A percentile compares a stretch with the other conserved stretches of the same genome.
Conservation (phyloP, 805 yeast genomes). For the Brettanomyces bruxellensis region DNA sequence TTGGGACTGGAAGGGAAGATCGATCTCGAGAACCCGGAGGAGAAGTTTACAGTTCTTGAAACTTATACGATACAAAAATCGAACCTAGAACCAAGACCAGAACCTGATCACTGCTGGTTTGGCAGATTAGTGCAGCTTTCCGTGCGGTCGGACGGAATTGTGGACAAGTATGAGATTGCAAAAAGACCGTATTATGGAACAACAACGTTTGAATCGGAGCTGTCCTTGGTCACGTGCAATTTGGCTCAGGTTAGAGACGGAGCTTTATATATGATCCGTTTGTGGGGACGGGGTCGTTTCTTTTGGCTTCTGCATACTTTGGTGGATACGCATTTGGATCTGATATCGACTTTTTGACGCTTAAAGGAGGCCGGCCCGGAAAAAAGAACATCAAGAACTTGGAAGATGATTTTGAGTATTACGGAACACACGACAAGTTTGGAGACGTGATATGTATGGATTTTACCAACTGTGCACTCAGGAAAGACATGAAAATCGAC, state of each 20-base stretch:
- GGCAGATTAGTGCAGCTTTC: slow-evolving; percentile 63
- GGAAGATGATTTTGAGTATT: slow-evolving; percentile 67
- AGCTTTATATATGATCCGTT: slow-evolving; percentile 85
- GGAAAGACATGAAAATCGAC: slow-evolving; percentile 56
- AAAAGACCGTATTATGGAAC: slow-evolving; percentile 88
- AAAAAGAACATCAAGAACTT: slow-evolving; percentile 12
- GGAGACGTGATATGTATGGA: slow-evolving; percentile 86
- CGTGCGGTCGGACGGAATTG: slow-evolving; percentile 48
- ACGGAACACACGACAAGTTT: slow-evolving; percentile 46
- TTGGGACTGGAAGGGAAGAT: slow-evolving; percentile 72
- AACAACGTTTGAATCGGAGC: slow-evolving; percentile 92
- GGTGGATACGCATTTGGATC: slow-evolving; percentile 80
- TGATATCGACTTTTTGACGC: slow-evolving; percentile 77
- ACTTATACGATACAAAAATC: slow-evolving; percentile 38
- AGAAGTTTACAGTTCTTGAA: slow-evolving; percentile 64
- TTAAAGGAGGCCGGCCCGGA: slow-evolving; percentile 53
- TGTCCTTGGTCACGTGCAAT: slow-evolving; percentile 80
- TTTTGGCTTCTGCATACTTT: slow-evolving; percentile 78
- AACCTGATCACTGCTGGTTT: slow-evolving; percentile 57
- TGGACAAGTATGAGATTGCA: slow-evolving; percentile 75
- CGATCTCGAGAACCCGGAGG: slow-evolving; percentile 66
- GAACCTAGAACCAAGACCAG: slow-evolving; percentile 30
- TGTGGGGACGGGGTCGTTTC: slow-evolving; percentile 92
- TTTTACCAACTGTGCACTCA: slow-evolving; percentile 82
- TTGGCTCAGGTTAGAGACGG: slow-evolving; percentile 65